phyloP scores from a whole-genome alignment of 2,329 filamentous ascomycete species.

The Pestalotiopsis fici region DNA sequence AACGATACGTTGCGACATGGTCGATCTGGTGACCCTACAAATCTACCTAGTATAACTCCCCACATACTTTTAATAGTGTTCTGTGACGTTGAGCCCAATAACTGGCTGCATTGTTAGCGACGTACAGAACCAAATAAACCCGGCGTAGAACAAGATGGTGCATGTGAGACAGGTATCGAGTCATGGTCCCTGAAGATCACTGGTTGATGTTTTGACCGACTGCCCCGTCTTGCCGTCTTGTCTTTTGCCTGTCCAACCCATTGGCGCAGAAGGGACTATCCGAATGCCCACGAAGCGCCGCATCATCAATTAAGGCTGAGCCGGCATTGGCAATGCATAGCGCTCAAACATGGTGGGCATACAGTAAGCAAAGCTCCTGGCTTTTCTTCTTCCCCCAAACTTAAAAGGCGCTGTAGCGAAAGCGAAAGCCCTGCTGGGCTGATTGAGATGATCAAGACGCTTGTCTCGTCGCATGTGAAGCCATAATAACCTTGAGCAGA shows the following conservation, averaged over 20 bases:
- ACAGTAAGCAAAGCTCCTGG: not conserved
- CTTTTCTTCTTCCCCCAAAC: not conserved
- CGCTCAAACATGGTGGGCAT: not conserved
- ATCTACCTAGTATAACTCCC: not conserved
- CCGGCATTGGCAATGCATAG: not conserved
- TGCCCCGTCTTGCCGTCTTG: not conserved
- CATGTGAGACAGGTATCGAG: not conserved
- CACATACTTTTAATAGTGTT: not conserved
- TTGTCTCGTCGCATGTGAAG: not conserved
- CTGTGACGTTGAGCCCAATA: not conserved
- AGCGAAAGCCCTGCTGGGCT: not conserved
- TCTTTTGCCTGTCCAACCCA: not conserved
- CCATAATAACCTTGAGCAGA: not conserved
- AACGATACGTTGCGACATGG: too few species aligned
- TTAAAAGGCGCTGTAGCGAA: not conserved
- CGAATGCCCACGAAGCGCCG: not conserved
- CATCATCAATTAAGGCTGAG: slow-evolving; percentile 3
- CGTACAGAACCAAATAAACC: not conserved
- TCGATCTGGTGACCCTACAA: not conserved
- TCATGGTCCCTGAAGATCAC: slow-evolving; percentile 1
- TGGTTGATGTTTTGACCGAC: not conserved
- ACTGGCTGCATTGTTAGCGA: not conserved
- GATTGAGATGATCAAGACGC: not conserved
- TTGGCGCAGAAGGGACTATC: not conserved
- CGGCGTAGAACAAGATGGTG: not conserved